Evolutionary conservation across 805 yeast genomes (phyloP).

Genomic region (Ogataea philodendri): DNA sequence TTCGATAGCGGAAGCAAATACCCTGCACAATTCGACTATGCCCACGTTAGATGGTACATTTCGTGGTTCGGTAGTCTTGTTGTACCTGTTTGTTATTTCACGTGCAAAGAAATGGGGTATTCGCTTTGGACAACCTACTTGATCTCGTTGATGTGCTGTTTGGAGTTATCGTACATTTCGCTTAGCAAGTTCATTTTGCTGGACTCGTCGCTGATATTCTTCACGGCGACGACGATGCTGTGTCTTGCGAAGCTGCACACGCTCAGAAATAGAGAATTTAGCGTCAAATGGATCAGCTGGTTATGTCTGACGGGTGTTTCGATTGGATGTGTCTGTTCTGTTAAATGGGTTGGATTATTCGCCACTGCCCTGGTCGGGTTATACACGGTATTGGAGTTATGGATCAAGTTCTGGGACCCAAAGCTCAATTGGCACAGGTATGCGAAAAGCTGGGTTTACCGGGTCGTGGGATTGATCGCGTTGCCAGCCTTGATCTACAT

Average conservation of each 20-base stretch:
- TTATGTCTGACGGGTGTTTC: conserved; percentile 59
- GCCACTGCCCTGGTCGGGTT: conserved; percentile 88
- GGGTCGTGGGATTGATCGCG: conserved; percentile 64
- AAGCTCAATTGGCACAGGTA: conserved; percentile 46
- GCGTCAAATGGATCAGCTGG: conserved; percentile 50
- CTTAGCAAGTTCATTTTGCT: conserved; percentile 71
- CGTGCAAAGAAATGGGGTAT: conserved; percentile 59
- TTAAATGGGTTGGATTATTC: conserved; percentile 85
- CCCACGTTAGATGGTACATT: conserved; percentile 69
- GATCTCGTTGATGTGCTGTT: conserved; percentile 58
- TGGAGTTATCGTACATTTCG: conserved; percentile 68
- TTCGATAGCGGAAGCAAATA: conserved; percentile 65
- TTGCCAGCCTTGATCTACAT: conserved; percentile 72
- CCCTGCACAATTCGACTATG: conserved; percentile 61
- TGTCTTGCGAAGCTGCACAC: conserved; percentile 56
- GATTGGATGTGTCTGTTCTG: conserved; percentile 80
- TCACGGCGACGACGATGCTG: conserved; percentile 67
- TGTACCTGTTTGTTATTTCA: conserved; percentile 69
- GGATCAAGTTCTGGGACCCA: conserved; percentile 84
- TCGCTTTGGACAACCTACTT: conserved; percentile 53
- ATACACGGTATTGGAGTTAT: conserved; percentile 82
- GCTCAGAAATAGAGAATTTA: conserved; percentile 41
- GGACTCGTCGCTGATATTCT: conserved; percentile 74
- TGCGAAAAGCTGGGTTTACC: conserved; percentile 64
- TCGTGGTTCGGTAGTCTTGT: conserved; percentile 64